These are phyloP conservation scores for Yamadazyma insecticola DNA, from an alignment of 805 yeast species.

Conservation along the genomic window DNA sequence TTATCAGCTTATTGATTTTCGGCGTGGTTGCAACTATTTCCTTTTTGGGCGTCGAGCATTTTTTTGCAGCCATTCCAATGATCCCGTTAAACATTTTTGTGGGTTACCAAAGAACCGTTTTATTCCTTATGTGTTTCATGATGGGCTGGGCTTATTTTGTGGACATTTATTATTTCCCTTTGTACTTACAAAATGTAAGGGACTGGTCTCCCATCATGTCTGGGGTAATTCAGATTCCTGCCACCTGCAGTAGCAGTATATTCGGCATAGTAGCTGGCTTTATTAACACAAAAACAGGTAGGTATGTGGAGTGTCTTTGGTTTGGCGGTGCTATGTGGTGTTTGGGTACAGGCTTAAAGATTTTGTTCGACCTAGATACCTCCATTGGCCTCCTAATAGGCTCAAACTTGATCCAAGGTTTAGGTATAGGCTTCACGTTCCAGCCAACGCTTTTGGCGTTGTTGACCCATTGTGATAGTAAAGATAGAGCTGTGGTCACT, in stretches of 20 bases:
- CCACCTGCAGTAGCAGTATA: constrained; percentile 10
- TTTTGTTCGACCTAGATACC: constrained; percentile 23
- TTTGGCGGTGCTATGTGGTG: constrained; percentile 43
- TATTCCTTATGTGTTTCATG: constrained; percentile 35
- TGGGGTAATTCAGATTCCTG: constrained; percentile 9
- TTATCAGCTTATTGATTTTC: constrained; percentile 28
- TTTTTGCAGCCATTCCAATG: constrained; percentile 47
- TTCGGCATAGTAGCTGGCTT: constrained; percentile 32
- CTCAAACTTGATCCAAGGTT: constrained; percentile 14
- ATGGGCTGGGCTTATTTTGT: constrained; percentile 49
- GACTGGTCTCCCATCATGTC: constrained; percentile 16
- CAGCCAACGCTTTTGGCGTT: constrained; percentile 56
- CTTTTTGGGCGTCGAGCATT: constrained; percentile 49
- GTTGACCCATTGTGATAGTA: constrained; percentile 35
- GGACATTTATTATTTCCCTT: constrained; percentile 39
- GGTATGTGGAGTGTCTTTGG: constrained; percentile 37
- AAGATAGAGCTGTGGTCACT: constrained; percentile 33
- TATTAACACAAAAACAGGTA: constrained; percentile 38
- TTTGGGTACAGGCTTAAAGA: constrained; percentile 36
- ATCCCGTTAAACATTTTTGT: constrained; percentile 37
- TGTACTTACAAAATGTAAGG: constrained; percentile 24
- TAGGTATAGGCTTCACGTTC: constrained; percentile 50
- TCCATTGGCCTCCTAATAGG: constrained; percentile 26
- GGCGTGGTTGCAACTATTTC: constrained; percentile 28
- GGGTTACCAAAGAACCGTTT: constrained; percentile 32